Conservation (phyloP, 2,329 filamentous ascomycete species). For the Colletotrichum spinosum region DNA sequence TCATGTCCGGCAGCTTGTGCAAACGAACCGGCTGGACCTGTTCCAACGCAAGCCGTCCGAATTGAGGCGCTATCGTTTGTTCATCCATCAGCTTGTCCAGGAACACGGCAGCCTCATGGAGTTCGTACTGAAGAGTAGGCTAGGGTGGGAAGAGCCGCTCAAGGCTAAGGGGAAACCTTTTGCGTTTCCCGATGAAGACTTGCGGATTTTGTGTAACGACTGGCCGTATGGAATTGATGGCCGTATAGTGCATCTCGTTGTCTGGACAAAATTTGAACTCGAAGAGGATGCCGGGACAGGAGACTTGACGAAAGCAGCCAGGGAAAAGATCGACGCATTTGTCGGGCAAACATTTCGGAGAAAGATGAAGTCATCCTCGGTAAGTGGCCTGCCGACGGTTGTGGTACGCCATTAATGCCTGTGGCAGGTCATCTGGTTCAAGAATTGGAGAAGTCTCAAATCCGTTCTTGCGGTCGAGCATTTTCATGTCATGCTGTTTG, state of each 20-base stretch:
- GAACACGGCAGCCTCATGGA: constrained; percentile 81
- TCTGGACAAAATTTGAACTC: constrained; percentile 92
- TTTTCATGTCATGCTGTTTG: constrained; percentile 92
- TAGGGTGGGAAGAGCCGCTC: constrained; percentile 69
- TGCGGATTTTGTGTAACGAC: constrained; percentile 87
- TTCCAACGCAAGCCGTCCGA: constrained; percentile 84
- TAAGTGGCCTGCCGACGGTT: constrained; percentile 8
- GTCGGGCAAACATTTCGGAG: constrained; percentile 75
- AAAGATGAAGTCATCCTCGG: constrained; percentile 61
- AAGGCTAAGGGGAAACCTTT: constrained; percentile 52
- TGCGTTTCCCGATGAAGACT: constrained; percentile 60
- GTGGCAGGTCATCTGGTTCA: constrained; percentile 74
- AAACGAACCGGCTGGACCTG: constrained; percentile 74
- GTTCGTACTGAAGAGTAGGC: constrained; percentile 77
- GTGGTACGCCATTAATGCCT: neutral
- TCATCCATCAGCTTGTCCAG: constrained; percentile 70
- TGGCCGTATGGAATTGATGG: constrained; percentile 91
- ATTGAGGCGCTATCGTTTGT: constrained; percentile 81
- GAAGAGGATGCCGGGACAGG: constrained; percentile 74
- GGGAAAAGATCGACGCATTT: constrained; percentile 76
- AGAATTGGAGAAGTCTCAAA: constrained; percentile 89
- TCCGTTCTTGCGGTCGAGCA: constrained; percentile 90
- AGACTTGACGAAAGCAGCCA: constrained; percentile 74
- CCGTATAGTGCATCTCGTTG: constrained; percentile 84
- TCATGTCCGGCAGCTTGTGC: constrained; percentile 72